These are phyloP conservation scores for Penicillium soppii DNA, from an alignment of 495 filamentous ascomycete genomes.

Conservation along the genomic window DNA sequence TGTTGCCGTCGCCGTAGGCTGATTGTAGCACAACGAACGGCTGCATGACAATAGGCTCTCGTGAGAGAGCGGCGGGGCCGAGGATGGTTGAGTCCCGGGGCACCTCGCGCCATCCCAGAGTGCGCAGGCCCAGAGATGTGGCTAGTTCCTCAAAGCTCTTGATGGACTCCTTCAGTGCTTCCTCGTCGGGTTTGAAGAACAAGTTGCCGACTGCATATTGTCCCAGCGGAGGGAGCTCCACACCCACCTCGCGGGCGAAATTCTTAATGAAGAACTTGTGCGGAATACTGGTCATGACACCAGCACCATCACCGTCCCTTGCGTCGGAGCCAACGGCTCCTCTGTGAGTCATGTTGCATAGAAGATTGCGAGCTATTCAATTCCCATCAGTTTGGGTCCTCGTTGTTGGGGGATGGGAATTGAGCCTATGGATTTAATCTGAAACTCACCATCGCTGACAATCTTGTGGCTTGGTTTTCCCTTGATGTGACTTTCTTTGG, in stretches of 20 bases:
- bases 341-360: constrained; percentile 99
- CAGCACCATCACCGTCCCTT: constrained; percentile 95
- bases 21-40: constrained; percentile 90
- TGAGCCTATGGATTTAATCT: neutral
- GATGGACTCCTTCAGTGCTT: constrained; percentile 83
- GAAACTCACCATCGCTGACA: constrained; percentile 88
- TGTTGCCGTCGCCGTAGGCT: constrained; percentile 82
- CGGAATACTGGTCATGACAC: constrained; percentile 99
- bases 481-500: constrained; percentile 95
- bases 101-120: constrained; percentile 96
- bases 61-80: constrained; percentile 87
- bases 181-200: constrained; percentile 96
- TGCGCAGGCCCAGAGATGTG: constrained; percentile 79
- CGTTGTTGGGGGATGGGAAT: neutral
- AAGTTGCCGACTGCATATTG: constrained; percentile 98
- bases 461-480: constrained; percentile 98
- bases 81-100: constrained; percentile 90
- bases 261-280: constrained; percentile 99
- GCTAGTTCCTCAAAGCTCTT: constrained; percentile 89
- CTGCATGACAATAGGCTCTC: constrained; percentile 93
- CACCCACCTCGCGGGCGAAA: constrained; percentile 84
- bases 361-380: constrained; percentile 74
- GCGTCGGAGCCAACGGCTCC: constrained; percentile 98
- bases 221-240: constrained; percentile 81
- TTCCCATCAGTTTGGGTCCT: constrained; percentile 3